Conservation (phyloP, 345 rosid species). For the Arabis hirsuta region DNA sequence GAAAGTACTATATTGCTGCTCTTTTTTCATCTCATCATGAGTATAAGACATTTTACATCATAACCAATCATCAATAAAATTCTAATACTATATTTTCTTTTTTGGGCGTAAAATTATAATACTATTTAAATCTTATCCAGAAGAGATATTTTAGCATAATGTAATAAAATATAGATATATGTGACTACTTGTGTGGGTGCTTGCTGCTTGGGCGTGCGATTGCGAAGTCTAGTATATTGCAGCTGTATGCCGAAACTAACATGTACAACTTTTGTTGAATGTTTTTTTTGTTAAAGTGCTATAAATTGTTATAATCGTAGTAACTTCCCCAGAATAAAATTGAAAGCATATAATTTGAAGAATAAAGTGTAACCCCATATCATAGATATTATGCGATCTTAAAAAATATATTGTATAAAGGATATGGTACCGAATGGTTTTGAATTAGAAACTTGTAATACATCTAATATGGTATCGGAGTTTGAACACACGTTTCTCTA, state of each 20-base stretch:
- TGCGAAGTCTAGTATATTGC: slow-evolving; percentile 14
- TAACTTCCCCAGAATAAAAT: too few relatives aligned
- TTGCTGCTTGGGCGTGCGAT: slow-evolving; percentile 32
- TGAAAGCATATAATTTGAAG: too few relatives aligned
- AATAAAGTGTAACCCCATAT: too few relatives aligned
- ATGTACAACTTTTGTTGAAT: slow-evolving; percentile 2
- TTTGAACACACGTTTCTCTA: too few relatives aligned
- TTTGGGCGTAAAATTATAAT: background rate
- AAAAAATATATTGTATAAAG: too few relatives aligned
- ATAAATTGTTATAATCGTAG: too few relatives aligned
- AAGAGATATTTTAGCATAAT: slow-evolving; percentile 37
- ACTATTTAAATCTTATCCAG: slow-evolving; percentile 25
- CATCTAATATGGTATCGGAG: too few relatives aligned
- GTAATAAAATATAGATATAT: slow-evolving; percentile 24
- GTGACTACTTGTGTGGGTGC: slow-evolving; percentile 32
- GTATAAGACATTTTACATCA: slow-evolving; percentile 2
- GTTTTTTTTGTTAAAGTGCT: background rate
- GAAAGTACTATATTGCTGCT: slow-evolving; percentile 11
- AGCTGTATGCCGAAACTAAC: slow-evolving; percentile 31
- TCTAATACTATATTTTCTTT: background rate
- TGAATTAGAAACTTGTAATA: too few relatives aligned
- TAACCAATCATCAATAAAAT: slow-evolving; percentile 21
- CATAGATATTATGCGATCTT: too few relatives aligned
- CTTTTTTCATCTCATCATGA: slow-evolving; percentile 23
- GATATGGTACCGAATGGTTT: too few relatives aligned